Base-by-base conservation (phyloP, 768 basidiomycete species). In the Chalciporus piperatus region DNA sequence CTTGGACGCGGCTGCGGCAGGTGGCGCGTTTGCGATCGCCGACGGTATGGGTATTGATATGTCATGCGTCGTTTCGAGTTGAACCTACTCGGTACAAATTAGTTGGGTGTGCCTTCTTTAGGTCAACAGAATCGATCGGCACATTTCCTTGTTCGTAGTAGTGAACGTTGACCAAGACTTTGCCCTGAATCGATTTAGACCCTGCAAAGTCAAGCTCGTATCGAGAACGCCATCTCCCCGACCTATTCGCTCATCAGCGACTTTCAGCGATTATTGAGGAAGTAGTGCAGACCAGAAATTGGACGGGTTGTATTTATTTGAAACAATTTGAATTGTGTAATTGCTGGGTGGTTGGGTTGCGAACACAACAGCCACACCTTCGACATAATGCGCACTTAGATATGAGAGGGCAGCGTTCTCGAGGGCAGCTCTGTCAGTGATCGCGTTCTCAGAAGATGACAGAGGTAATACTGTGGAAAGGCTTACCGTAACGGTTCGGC, bases 121-220 rank as follows among this genome's bases (percentile, higher is more conserved):
- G 32, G 4, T 9, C 41, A 11, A 54, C 16, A 14, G 14, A 22
- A 46, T 30, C 3, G 20, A 5, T 59, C 0, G 84, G 45, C 49
- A 95, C 92, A 66, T 95, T 96, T 59, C 96, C 96, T 65, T 97
- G 92, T 68, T 99, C 97, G 63, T 95, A 98, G 64, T 98, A 98
- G 68, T 99, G 97, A 12, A 98, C 86, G 60, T 93, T 89, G 40
- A 90, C 80, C 8, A 86, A 74, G 14, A 97, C 81, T 60, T 75
- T 81, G 0, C 93, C 94, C n/a, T 71, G 68, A 6, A 97, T 75
- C 52, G 70, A 77, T 47, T 80, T 79, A 37, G 79, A 74, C 16
- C 76, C 55, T 0, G 4, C 78, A 35, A 89, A 67, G 65, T 96
- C 83, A 44, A 97, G 74, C 9, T 73, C 66, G 67, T 97, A 98